A percentile compares a stretch with the other conserved stretches of the same genome.
Evolutionary conservation across 2,329 filamentous ascomycete genomes (phyloP).

Genomic region (Sarocladium brachiariae): DNA sequence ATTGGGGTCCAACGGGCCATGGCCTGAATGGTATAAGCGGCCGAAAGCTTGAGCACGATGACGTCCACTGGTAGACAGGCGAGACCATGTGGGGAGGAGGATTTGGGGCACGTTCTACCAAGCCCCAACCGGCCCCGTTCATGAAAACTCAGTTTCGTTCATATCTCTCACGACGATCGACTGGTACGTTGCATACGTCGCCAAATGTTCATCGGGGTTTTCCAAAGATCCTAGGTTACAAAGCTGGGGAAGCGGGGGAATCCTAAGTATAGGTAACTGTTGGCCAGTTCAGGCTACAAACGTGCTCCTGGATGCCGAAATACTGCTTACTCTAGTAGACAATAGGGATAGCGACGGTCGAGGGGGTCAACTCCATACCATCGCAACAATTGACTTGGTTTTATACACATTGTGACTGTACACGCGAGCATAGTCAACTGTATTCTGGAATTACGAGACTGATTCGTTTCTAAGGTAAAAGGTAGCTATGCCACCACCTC

Average conservation of each 20-base stretch:
- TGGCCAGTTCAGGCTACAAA: background rate
- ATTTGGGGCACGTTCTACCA: background rate
- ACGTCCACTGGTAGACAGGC: background rate
- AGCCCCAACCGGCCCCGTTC: background rate
- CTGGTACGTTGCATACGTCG: background rate
- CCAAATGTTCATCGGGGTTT: background rate
- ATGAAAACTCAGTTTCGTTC: background rate
- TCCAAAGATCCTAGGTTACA: conserved; percentile 1
- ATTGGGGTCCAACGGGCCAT: background rate
- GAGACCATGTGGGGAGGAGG: background rate
- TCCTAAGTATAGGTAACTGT: background rate
- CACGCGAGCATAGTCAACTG: no score
- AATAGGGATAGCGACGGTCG: no score
- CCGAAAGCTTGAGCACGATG: background rate
- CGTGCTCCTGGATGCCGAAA: background rate
- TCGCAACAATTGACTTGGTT: no score
- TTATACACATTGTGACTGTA: no score
- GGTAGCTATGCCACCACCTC: background rate
- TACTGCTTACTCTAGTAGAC: no score
- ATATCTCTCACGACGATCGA: background rate
- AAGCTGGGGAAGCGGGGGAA: background rate
- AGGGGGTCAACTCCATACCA: no score
- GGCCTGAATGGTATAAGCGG: background rate
- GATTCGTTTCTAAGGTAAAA: background rate
- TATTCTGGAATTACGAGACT: no score